A percentile compares a stretch with the other conserved stretches of the same genome.
phyloP scores from a whole-genome alignment of 352 stramenopile genomes.

The Globisporangium polare region DNA sequence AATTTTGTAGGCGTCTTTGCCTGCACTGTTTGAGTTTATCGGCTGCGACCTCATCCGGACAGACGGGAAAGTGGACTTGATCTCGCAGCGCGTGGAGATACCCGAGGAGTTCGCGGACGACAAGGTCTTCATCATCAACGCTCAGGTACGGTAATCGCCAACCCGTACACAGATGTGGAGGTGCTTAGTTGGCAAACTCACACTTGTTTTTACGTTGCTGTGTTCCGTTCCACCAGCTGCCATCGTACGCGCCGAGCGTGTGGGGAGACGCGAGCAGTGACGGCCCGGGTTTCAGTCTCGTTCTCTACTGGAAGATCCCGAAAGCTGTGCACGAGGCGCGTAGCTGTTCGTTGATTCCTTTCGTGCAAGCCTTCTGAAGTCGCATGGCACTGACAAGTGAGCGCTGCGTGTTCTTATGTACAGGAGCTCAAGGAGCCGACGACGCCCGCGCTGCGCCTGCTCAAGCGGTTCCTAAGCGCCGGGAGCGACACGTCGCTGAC shows the following conservation, averaged over 20 bases:
- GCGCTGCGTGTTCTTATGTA: not conserved
- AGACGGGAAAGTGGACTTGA: slow-evolving; percentile 65
- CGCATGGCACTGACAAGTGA: not conserved
- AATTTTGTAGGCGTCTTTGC: slow-evolving; percentile 30
- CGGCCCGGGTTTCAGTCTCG: slow-evolving; percentile 68
- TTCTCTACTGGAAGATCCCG: slow-evolving; percentile 82
- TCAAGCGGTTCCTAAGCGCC: slow-evolving; percentile 72
- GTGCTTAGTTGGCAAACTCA: too few species aligned
- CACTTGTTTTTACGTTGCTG: not conserved
- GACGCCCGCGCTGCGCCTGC: slow-evolving; percentile 47
- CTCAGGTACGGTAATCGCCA: slow-evolving; percentile 41
- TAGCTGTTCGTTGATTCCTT: not conserved
- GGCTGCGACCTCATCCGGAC: slow-evolving; percentile 71
- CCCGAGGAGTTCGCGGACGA: slow-evolving; percentile 46
- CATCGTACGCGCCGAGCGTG: slow-evolving; percentile 70
- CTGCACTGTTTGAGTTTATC: slow-evolving; percentile 76
- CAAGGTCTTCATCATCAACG: slow-evolving; percentile 80
- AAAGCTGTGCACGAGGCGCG: slow-evolving; percentile 50
- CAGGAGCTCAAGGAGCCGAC: slow-evolving; percentile 60
- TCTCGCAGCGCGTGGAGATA: slow-evolving; percentile 69
- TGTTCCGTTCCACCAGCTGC: slow-evolving; percentile 32
- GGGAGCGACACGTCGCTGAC: slow-evolving; percentile 61
- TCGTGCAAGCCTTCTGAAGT: not conserved
- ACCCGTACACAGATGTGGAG: too few species aligned
- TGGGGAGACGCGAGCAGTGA: slow-evolving; percentile 64